These are phyloP conservation scores for Rubia tinctorum DNA, from an alignment of 305 asterid species.

Conservation along the genomic window DNA sequence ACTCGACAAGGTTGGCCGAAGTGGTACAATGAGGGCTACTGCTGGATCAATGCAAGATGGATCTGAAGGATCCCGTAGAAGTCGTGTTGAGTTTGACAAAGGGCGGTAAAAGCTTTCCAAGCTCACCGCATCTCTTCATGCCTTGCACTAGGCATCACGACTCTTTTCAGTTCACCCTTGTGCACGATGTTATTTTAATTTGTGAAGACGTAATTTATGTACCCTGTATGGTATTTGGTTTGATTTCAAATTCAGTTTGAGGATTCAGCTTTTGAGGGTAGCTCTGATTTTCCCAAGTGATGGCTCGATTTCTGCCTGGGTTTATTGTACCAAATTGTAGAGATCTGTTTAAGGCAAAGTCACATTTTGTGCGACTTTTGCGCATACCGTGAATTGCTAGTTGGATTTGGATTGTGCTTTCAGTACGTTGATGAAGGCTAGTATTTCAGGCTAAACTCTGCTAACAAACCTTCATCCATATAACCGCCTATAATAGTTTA, in stretches of 20 bases:
- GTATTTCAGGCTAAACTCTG: neutral
- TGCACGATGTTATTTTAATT: neutral
- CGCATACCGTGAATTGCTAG: too few species aligned
- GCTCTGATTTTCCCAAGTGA: too few species aligned
- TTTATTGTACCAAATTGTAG: too few species aligned
- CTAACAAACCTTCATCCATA: neutral
- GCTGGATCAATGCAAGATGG: conserved; percentile 46
- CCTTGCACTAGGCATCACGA: neutral
- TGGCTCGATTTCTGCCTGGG: too few species aligned
- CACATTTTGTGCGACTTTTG: too few species aligned
- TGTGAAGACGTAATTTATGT: neutral
- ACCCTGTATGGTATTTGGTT: neutral
- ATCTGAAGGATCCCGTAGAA: conserved; percentile 34
- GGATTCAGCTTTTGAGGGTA: neutral
- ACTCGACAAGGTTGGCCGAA: conserved; percentile 59
- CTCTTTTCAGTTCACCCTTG: neutral
- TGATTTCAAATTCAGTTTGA: neutral
- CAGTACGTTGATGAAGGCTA: too few species aligned
- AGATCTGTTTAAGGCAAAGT: too few species aligned
- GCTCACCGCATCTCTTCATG: neutral
- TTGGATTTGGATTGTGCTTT: too few species aligned
- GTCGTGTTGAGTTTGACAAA: conserved; percentile 34
- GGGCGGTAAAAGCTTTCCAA: conserved; percentile 22
- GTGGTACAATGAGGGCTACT: conserved; percentile 42
- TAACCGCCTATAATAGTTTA: neutral